Base-by-base conservation (phyloP, 495 filamentous ascomycete species). In the Letharia lupina region DNA sequence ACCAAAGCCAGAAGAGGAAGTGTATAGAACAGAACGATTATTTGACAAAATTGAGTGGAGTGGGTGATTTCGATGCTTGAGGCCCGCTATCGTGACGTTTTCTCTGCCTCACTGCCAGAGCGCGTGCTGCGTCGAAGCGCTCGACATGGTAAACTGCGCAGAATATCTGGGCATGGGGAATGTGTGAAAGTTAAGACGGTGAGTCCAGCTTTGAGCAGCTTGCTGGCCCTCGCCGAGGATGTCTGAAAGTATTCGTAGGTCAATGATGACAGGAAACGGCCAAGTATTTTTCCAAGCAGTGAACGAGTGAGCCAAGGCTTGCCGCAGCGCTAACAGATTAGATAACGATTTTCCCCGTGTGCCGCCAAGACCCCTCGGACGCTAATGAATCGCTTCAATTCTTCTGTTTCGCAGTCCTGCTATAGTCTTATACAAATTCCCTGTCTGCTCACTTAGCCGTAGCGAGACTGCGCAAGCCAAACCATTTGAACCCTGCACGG, bases 81-180 rank as follows among this genome's bases (percentile, higher is more conserved):
- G 39, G 57, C 23, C 52, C 64, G 64, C 64, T 65, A 65, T 65
- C 58, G 45, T 65, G 57, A 50, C 58, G 64, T 9, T 61, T 42
- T 42, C 47, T 50, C 28, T 56, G 45, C 28, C 5, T 65, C 44
- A 65, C 48, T 65, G 64, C 42, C 57, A 57, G 11, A 65, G 35
- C 20, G 47, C 35, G 42, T 40, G 56, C 35, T 44, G 28, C 23
- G 20, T 61, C 42, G n/a, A 33, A 12, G 15, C 8, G 44, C 13
- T 35, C 45, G 44, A 28, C 63, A 63, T 63, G 63, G 44, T 23
- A 8, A 57, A 20, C 3, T 37, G 10, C 33, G 7, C 54, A 57
- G 33, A 57, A 11, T 9, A 11, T 54, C 23, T 54, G 28, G 4
- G 50, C 50, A 54, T 31, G 13, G 16, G 7, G 3, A 33, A 1